phyloP scores from a whole-genome alignment of 805 yeast species.

The Sporopachydermia lactativora region DNA sequence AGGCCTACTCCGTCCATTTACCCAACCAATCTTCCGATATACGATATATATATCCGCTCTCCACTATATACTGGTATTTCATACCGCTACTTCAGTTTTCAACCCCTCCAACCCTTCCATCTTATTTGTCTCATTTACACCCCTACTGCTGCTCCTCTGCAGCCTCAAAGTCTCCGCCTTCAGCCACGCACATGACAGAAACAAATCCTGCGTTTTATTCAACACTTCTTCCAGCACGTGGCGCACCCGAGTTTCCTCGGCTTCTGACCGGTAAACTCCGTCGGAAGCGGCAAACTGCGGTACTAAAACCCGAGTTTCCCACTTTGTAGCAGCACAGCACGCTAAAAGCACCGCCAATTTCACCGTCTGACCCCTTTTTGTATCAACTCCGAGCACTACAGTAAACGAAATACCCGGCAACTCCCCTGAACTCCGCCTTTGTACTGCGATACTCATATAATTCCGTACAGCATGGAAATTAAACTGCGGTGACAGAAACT shows the following conservation, averaged over 20 bases:
- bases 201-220: conserved; percentile 1
- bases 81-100: too few relatives aligned
- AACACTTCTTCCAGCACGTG: background rate
- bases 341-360: background rate
- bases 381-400: background rate
- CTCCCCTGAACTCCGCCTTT: background rate
- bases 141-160: too few relatives aligned
- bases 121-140: too few relatives aligned
- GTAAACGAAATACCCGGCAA: background rate
- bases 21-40: too few relatives aligned
- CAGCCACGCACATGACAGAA: background rate
- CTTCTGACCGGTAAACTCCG: background rate
- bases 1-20: too few relatives aligned
- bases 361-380: background rate
- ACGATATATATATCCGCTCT: too few relatives aligned
- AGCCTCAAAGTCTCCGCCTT: too few relatives aligned
- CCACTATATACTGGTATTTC: too few relatives aligned
- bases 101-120: too few relatives aligned
- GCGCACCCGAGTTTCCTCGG: background rate
- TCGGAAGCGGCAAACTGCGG: background rate
- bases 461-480: background rate
- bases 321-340: background rate
- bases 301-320: background rate
- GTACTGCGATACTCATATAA: background rate
- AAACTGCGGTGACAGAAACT: conserved; percentile 1